Evolutionary conservation across 257 asterid genomes (phyloP), one percentile per base, ranked within the genome.

Genomic region (Ophiorrhiza pumila): DNA sequence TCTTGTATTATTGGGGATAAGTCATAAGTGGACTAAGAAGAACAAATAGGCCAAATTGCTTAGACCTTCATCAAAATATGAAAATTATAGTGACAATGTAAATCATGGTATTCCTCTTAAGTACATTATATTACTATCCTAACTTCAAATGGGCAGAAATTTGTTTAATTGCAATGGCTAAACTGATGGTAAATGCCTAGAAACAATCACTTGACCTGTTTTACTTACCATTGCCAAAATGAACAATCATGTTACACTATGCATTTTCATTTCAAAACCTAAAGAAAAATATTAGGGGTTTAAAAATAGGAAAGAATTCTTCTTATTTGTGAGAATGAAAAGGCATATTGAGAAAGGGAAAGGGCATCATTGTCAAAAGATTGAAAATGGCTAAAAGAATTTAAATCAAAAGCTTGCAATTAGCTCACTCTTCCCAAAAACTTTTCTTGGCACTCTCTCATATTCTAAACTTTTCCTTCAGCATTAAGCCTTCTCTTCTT

Each of bases 361-460:
- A 74, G 90, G 86, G 79, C 58, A 83, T 72, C 59, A 57, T 32
- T 79, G 87, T 82, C 79, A 76, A 82, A 68, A 71, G 61, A 80
- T 14, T 7, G 27, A 65, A 76, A 76, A 61, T 20, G 71, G 78
- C 4, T 46, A 43, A 76, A 86, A 65, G 71, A 56, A 45, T 52
- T 56, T 71, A 53, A 77, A 83, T 77, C 83, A 85, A 81, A 76
- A 74, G 78, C 79, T 80, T 77, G 84, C 78, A 82, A 81, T 79
- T 76, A 75, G 70, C 73, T 77, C 93, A 78, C 86, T 74, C 23
- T 81, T 82, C 81, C 92, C 92, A 71, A 82, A 74, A 87, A 77
- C 87, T 78, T 86, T 86, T 79, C 59, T 74, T 77, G 52, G 42
- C 70, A 74, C 86, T 72, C 83, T 69, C 76, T 62, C 74, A 83